Evolutionary conservation across 768 basidiomycete genomes (phyloP).

Genomic region (Tulasnella sp.): DNA sequence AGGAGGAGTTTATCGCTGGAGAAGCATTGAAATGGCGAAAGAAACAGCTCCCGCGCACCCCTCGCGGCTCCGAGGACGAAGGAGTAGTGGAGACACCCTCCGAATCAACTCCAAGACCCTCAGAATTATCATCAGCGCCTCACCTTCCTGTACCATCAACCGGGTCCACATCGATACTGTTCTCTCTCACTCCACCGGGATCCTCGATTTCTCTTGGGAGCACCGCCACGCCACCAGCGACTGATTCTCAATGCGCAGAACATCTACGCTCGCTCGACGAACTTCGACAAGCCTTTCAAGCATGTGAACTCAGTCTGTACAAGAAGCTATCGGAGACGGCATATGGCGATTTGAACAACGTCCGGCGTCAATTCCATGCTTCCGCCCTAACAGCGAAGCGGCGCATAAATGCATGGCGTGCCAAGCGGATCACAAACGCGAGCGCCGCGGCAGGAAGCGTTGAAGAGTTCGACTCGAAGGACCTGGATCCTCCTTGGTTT

Average conservation of each 20-base stretch:
- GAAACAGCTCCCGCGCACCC: neutral
- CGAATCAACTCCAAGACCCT: conserved; percentile 35
- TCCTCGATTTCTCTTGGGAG: neutral
- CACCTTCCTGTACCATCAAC: conserved; percentile 39
- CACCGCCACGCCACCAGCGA: neutral
- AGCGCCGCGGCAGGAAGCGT: conserved; percentile 22
- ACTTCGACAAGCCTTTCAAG: conserved; percentile 11
- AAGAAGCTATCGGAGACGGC: conserved; percentile 41
- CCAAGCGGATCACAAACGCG: conserved; percentile 41
- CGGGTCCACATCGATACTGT: conserved; percentile 17
- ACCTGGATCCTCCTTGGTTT: conserved; percentile 58
- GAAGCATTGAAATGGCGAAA: conserved; percentile 4
- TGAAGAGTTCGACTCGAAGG: conserved; percentile 15
- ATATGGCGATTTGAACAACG: conserved; percentile 44
- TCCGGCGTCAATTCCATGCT: conserved; percentile 45
- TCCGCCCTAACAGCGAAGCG: conserved; percentile 44
- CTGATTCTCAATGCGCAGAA: conserved; percentile 18
- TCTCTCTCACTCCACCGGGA: neutral
- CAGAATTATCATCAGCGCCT: conserved; percentile 45
- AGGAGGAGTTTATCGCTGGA: conserved; percentile 37
- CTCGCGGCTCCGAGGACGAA: neutral
- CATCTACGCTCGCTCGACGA: conserved; percentile 20
- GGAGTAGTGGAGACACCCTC: neutral
- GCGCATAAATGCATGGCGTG: conserved; percentile 51
- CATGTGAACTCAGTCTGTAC: conserved; percentile 49